These are phyloP conservation scores for Naegleria gruberi DNA, from an alignment of 208 protist genomes.

Conservation along the genomic window DNA sequence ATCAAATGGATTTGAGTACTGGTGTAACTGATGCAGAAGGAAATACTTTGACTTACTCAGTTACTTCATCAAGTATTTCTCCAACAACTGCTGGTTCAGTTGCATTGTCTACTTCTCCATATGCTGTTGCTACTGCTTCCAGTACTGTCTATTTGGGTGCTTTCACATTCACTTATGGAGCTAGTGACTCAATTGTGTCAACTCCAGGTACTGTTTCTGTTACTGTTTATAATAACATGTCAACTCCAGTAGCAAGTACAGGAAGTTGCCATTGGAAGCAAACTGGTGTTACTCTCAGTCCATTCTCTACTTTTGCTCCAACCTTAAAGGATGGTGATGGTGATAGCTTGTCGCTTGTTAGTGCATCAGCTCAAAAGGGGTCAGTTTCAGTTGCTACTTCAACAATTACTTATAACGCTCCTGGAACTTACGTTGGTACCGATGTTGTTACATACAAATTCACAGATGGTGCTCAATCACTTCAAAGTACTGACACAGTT, in stretches of 20 bases:
- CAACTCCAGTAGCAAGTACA: background rate
- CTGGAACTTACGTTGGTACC: background rate
- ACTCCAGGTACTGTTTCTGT: background rate
- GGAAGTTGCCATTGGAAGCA: background rate
- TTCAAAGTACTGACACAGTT: background rate
- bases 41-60: background rate
- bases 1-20: background rate
- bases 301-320: no score
- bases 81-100: no score
- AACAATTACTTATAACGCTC: background rate
- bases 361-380: background rate
- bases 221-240: background rate
- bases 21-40: background rate
- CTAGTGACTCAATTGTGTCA: background rate
- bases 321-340: background rate
- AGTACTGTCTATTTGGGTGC: background rate
- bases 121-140: no score
- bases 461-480: background rate
- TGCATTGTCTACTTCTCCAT: no score
- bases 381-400: background rate
- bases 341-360: background rate
- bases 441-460: background rate
- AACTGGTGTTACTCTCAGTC: no score
- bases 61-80: background rate
- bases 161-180: background rate